These are phyloP conservation scores for Wickerhamomyces sydowiorum DNA, from an alignment of 805 yeast genomes.

Conservation along the genomic window DNA sequence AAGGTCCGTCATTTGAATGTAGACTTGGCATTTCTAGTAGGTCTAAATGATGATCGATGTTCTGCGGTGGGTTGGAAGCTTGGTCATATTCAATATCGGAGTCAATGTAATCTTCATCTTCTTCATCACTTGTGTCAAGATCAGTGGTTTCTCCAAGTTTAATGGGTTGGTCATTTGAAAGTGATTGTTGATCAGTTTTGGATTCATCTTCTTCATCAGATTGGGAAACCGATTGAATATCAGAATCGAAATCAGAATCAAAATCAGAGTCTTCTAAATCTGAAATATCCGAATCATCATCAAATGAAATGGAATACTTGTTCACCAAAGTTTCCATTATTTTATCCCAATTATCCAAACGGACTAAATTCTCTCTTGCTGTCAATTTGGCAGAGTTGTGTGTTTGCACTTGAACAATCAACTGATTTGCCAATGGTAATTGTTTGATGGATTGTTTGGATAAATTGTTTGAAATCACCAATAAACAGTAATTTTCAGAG, in stretches of 20 bases:
- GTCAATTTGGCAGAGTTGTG: background rate
- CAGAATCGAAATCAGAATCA: slow-evolving; percentile 8
- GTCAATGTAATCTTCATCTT: background rate
- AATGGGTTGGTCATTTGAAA: background rate
- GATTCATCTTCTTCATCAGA: slow-evolving; percentile 10
- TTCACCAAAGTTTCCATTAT: slow-evolving; percentile 20
- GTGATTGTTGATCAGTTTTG: background rate
- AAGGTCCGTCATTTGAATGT: background rate
- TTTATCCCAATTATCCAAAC: slow-evolving; percentile 16
- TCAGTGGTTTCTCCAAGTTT: background rate
- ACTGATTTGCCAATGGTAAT: slow-evolving; percentile 10
- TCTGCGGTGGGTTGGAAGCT: background rate
- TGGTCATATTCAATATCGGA: background rate
- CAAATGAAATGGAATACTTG: slow-evolving; percentile 11
- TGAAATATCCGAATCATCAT: background rate
- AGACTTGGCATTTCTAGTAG: background rate
- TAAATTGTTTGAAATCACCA: slow-evolving; percentile 12
- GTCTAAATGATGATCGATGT: background rate
- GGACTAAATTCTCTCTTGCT: slow-evolving; percentile 1
- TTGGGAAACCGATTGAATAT: slow-evolving; percentile 12
- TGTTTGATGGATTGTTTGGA: slow-evolving; percentile 1
- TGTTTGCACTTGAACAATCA: slow-evolving; percentile 8
- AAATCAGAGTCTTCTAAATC: slow-evolving; percentile 1
- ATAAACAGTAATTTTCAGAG: slow-evolving; percentile 3
- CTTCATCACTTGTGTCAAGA: slow-evolving; percentile 1